Base-by-base conservation (phyloP, 2,329 filamentous ascomycete species). In the Fusarium sp. region DNA sequence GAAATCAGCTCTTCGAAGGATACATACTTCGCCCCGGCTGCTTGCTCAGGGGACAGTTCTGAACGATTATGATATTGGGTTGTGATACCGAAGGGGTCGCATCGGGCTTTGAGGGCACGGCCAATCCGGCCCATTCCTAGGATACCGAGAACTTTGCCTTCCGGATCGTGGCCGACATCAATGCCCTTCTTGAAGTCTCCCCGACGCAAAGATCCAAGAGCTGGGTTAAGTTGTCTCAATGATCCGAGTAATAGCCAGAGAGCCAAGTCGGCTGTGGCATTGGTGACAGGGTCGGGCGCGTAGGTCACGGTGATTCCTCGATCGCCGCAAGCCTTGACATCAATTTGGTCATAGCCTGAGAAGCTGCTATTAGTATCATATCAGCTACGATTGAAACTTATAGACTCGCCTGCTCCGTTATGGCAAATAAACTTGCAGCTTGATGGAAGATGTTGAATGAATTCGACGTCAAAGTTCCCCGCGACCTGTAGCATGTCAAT, bases 81-180 rank as follows among this genome's bases (percentile, higher is more conserved):
- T 66, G 82, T 82, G 83, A 90, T 88, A 47, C 88, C 89, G 70
- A 90, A 89, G 0, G 85, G 85, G 36, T 84, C 84, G 8, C 87
- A 87, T 47, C 87, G 84, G 42, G 86, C 83, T 24, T 82, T 83
- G 56, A 76, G 83, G 12, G 86, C 85, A 20, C 84, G 82, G 6
- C 89, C 89, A 53, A 91, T 90, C 15, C 88, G 87, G 32, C 89
- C 89, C 87, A 90, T 89, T 17, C 89, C 89, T 4, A 91, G 80
- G 64, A 90, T 88, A 10, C 88, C 89, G 83, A 50, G 85, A 84
- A 60, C 89, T 80, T 93, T 92, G 28, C 90, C 91, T 77, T 92
- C 83, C 1, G 92, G 92, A 76, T 94, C 91, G 75, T 91, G 90
- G 4, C 91, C 92, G 8, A 92, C 85, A 76, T 93, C 90, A 66